Conservation (phyloP, 1,139 yeast genomes). For the Yamadazyma buinensis region DNA sequence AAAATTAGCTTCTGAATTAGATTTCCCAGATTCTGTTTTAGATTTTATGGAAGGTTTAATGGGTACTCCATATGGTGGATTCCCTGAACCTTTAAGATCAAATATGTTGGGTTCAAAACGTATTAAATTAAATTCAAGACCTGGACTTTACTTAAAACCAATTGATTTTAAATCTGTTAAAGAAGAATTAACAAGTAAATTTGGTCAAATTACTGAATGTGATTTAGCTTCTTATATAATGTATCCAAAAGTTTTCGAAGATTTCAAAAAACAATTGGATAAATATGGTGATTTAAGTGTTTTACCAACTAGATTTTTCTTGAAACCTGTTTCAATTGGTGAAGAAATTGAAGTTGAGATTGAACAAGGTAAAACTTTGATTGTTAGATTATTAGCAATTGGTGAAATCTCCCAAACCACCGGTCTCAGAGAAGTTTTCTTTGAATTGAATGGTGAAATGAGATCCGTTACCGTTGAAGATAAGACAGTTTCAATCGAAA, state of each 20-base stretch:
- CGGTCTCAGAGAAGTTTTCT: conserved; percentile 94
- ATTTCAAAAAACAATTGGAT: conserved; percentile 67
- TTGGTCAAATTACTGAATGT: conserved; percentile 64
- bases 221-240: conserved; percentile 94
- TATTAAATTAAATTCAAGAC: conserved; percentile 81
- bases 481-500: conserved; percentile 79
- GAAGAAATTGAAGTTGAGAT: conserved; percentile 88
- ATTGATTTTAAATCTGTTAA: conserved; percentile 69
- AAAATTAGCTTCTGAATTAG: conserved; percentile 83
- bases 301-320: conserved; percentile 85
- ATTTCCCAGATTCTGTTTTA: conserved; percentile 96
- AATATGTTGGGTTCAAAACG: conserved; percentile 82
- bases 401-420: conserved; percentile 84
- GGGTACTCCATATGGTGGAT: conserved; percentile 99
- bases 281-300: conserved; percentile 91
- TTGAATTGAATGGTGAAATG: conserved; percentile 97
- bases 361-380: conserved; percentile 91
- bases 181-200: conserved; percentile 67
- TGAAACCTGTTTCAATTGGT: conserved; percentile 80
- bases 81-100: conserved; percentile 97
- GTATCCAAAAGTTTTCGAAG: conserved; percentile 97
- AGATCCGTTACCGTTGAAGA: conserved; percentile 92
- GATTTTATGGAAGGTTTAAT: conserved; percentile 98
- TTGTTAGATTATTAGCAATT: conserved; percentile 86
- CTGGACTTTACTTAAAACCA: conserved; percentile 86